These are phyloP conservation scores for Plantago major DNA, from an alignment of 257 asterid genomes.

Conservation along the genomic window DNA sequence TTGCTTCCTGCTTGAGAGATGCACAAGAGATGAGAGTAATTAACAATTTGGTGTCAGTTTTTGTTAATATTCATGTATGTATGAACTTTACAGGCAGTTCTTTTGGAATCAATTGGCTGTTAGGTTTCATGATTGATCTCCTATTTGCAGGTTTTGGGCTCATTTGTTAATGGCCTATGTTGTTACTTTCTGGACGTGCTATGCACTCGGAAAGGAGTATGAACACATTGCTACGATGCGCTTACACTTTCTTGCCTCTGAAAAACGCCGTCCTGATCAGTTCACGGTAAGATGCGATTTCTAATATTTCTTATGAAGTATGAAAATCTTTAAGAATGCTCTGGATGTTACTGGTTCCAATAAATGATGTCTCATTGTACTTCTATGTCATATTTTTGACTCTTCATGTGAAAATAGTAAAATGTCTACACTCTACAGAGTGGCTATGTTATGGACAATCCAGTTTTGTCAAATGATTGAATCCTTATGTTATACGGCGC, in stretches of 20 bases:
- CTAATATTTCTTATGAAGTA: constrained; percentile 13
- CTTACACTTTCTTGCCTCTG: constrained; percentile 83
- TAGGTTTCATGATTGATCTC: constrained; percentile 16
- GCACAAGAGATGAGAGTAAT: neutral
- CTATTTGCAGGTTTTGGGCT: constrained; percentile 75
- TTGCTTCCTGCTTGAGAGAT: neutral
- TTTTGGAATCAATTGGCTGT: constrained; percentile 10
- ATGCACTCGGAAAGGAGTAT: constrained; percentile 69
- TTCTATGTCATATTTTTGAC: too few species aligned
- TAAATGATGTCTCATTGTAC: too few species aligned
- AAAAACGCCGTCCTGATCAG: constrained; percentile 89
- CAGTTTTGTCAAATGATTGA: too few species aligned
- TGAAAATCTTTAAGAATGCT: neutral
- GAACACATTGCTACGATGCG: constrained; percentile 72
- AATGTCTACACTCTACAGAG: too few species aligned
- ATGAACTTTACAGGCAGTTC: neutral
- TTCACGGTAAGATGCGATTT: constrained; percentile 54
- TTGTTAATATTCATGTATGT: neutral
- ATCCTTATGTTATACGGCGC: too few species aligned
- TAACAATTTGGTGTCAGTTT: neutral
- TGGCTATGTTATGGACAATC: too few species aligned
- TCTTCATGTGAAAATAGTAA: too few species aligned
- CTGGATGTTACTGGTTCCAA: too few species aligned
- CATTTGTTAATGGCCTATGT: constrained; percentile 83
- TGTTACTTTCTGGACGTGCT: constrained; percentile 87